Conservation (phyloP, 768 basidiomycete genomes). For the Phylloporus rhodoxanthus region DNA sequence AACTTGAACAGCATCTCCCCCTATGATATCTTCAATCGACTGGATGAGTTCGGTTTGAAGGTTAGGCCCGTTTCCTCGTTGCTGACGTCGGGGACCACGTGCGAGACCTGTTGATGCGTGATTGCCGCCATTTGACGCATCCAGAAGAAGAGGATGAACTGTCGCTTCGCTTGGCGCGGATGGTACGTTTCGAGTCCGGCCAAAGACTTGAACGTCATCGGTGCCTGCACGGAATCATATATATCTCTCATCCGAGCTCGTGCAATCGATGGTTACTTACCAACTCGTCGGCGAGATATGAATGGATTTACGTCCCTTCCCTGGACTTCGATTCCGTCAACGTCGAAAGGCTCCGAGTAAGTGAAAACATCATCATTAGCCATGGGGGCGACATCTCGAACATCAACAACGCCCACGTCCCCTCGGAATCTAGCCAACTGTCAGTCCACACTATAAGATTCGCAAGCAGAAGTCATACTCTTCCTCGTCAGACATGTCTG, state of each 20-base stretch:
- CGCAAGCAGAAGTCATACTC: constrained; percentile 38
- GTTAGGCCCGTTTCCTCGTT: constrained; percentile 46
- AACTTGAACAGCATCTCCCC: constrained; percentile 74
- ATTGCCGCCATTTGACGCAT: constrained; percentile 44
- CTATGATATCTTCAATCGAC: constrained; percentile 77
- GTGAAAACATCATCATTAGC: constrained; percentile 48
- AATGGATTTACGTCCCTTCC: constrained; percentile 37
- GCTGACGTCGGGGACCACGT: constrained; percentile 49
- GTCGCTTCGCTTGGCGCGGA: constrained; percentile 60
- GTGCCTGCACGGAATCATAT: constrained; percentile 30
- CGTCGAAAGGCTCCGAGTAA: constrained; percentile 48
- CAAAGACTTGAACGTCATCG: constrained; percentile 59
- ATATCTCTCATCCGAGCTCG: not conserved
- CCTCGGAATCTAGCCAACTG: constrained; percentile 32
- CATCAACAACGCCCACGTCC: constrained; percentile 37
- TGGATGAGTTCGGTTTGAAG: constrained; percentile 58
- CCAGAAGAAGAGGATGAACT: constrained; percentile 77
- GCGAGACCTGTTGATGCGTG: constrained; percentile 42
- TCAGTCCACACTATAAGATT: constrained; percentile 11
- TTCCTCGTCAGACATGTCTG: constrained; percentile 63
- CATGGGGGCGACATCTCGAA: constrained; percentile 27
- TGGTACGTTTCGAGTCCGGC: constrained; percentile 48
- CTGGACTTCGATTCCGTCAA: constrained; percentile 39
- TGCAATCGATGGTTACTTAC: constrained; percentile 1
- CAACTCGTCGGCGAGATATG: constrained; percentile 51